Evolutionary conservation across 164 flowering plant species (phyloP).

Genomic region (Tetracentron sinense): DNA sequence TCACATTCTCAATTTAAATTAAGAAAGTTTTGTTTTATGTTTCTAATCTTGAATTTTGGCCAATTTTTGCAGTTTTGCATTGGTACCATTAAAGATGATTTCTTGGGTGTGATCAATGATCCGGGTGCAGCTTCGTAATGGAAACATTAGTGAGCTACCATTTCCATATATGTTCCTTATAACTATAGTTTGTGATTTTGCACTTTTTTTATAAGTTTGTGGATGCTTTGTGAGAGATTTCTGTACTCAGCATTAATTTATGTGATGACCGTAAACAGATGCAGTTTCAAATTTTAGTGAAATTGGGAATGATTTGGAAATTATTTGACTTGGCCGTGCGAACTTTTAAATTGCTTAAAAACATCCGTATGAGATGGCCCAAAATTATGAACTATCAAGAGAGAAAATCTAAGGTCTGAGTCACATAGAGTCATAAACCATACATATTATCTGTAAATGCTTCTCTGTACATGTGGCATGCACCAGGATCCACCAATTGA

Average conservation of each 20-base stretch:
- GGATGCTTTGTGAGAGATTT: too few species aligned
- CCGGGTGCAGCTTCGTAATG: slow-evolving; percentile 43
- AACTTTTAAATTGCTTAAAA: too few species aligned
- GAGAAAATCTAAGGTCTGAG: too few species aligned
- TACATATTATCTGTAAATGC: too few species aligned
- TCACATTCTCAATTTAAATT: not conserved
- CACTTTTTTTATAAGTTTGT: not conserved
- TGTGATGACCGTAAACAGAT: not conserved
- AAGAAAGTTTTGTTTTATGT: not conserved
- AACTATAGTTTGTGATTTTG: not conserved
- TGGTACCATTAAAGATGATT: slow-evolving; percentile 85
- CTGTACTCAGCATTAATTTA: too few species aligned
- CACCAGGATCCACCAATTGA: too few species aligned
- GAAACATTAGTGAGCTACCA: not conserved
- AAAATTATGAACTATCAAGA: too few species aligned
- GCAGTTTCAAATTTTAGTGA: slow-evolving; percentile 16
- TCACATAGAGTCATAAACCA: too few species aligned
- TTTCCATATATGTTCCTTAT: not conserved
- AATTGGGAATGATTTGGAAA: too few species aligned
- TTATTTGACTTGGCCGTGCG: too few species aligned
- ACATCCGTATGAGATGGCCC: too few species aligned
- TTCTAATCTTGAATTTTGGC: not conserved
- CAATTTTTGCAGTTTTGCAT: slow-evolving; percentile 64
- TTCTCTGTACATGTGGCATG: too few species aligned
- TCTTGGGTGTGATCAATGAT: slow-evolving; percentile 83